Evolutionary conservation across 805 yeast genomes (phyloP).

Genomic region (Suhomyces sp.): DNA sequence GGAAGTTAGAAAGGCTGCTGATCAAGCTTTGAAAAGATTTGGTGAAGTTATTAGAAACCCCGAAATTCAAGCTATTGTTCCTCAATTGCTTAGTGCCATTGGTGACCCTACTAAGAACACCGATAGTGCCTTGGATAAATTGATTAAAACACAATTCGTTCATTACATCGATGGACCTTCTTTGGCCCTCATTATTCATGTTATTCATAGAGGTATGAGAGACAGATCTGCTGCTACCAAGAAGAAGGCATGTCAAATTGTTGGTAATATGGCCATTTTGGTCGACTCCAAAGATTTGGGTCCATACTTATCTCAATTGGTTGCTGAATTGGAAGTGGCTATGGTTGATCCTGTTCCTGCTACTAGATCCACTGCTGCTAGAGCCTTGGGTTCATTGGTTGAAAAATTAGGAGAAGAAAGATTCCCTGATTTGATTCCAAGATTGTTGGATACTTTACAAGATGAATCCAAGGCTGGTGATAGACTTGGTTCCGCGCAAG

Average conservation of each 20-base stretch:
- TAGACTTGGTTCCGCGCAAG: conserved; percentile 96
- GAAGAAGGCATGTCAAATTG: conserved; percentile 94
- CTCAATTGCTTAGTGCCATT: conserved; percentile 82
- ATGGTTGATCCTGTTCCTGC: conserved; percentile 99
- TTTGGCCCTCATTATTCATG: conserved; percentile 89
- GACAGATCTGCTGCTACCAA: conserved; percentile 93
- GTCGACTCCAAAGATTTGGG: conserved; percentile 84
- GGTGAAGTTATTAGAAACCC: conserved; percentile 98
- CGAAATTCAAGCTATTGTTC: conserved; percentile 90
- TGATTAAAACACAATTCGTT: conserved; percentile 88
- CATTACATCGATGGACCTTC: conserved; percentile 99
- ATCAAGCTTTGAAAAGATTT: conserved; percentile 78
- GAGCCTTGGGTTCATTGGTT: conserved; percentile 94
- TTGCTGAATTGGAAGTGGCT: conserved; percentile 82
- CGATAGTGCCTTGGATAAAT: conserved; percentile 79
- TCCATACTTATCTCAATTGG: conserved; percentile 78
- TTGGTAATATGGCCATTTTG: conserved; percentile 96
- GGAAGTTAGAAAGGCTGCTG: conserved; percentile 96
- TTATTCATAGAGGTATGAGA: conserved; percentile 90
- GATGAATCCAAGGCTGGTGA: conserved; percentile 85
- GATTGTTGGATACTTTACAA: conserved; percentile 69
- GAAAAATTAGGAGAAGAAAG: conserved; percentile 95
- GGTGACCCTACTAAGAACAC: conserved; percentile 94
- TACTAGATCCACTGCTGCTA: conserved; percentile 95
- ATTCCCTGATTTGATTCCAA: conserved; percentile 88